Evolutionary conservation across 2,329 filamentous ascomycete species (phyloP), one percentile per base, ranked within the genome.

Genomic region (Dactylonectria estremocensis): DNA sequence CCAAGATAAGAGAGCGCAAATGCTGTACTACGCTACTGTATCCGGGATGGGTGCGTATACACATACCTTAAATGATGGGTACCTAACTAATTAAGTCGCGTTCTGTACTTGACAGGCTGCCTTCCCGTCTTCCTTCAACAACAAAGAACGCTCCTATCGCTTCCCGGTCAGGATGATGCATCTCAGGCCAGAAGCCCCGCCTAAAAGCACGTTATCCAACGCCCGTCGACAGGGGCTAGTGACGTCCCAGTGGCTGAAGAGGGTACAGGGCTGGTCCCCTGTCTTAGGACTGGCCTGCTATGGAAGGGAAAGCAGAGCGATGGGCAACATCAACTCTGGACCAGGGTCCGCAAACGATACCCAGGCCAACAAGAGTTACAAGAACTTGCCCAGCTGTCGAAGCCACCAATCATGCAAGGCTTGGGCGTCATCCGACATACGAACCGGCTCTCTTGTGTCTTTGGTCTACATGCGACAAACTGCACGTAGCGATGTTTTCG

Each of bases 351-450:
- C 20, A 22, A 40, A 48, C 37, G 37, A 40, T 40, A 14, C 37
- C 37, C 40, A 43, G 40, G 16, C 16, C 40, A 28, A 28, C 24
- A 28, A 28, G 24, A 28, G 24, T 28, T 28, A 28, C 40, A 14
- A 43, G 14, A 16, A n/a, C 59, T 22, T 37, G 64, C 56, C 55
- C 67, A 43, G 61, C 66, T 72, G 35, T 6, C 53, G 33, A 58
- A 52, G 20, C 69, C 67, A 65, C 73, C 73, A 75, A 76, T 76
- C 70, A 67, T 58, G 60, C 45, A 61, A 56, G 31, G 40, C 37
- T 46, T 56, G 49, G 70, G 57, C 62, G 58, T 73, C 73, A 70
- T 71, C 45, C 64, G 64, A 73, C 69, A 65, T 73, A 73, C 66
- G 57, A 75, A 75, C 58, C 18, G 52, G 59, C 55, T 73, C 66